Evolutionary conservation across 2,329 filamentous ascomycete species (phyloP), one percentile per base, ranked within the genome.

Genomic region (Colletotrichum navitas): DNA sequence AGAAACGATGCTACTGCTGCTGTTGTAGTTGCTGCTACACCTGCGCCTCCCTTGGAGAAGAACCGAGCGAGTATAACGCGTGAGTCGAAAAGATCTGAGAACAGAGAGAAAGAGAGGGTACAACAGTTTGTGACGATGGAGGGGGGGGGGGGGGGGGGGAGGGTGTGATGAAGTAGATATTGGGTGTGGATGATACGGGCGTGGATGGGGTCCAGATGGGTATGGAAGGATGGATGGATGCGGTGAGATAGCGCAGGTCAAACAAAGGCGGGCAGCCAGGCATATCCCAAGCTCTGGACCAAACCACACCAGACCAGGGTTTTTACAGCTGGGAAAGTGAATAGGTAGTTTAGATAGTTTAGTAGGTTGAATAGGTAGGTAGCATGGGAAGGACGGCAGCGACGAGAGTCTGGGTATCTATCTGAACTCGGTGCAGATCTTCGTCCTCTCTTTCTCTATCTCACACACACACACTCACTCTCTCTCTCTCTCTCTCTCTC

Each of bases 121-220:
- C 59, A 43, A 36, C 41, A 32, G 16, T 14, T 16, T 5, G 32
- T 63, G 60, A 49, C 34, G 60, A 63, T 45, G 24, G 32, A 32
- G n/a, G 63, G 43, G 45, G 39, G 47, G 24, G 11, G n/a, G n/a
- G n/a, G n/a, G 39, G 10, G 24, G 11, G 8, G 45, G 39, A 18
- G 39, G 43, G 41, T 39, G 59, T 61, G 59, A 49, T 61, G 59
- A 49, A 18, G 43, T 62, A 49, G 59, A 51, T 49, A 51, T 62
- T 62, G 43, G 18, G 43, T 61, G 59, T 61, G 59, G 59, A 61
- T 61, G 43, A 29, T 24, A 62, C 47, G 43, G 36, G 39, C 36
- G 55, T 26, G 36, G 45, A 62, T 51, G 59, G 43, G 47, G 43
- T n/a, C 29, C 14, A 36, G 43, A 62, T 39, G 43, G 43, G 58